These are phyloP conservation scores for Coniochaeta prunicola DNA, from an alignment of 2,329 filamentous ascomycete genomes.

Conservation along the genomic window DNA sequence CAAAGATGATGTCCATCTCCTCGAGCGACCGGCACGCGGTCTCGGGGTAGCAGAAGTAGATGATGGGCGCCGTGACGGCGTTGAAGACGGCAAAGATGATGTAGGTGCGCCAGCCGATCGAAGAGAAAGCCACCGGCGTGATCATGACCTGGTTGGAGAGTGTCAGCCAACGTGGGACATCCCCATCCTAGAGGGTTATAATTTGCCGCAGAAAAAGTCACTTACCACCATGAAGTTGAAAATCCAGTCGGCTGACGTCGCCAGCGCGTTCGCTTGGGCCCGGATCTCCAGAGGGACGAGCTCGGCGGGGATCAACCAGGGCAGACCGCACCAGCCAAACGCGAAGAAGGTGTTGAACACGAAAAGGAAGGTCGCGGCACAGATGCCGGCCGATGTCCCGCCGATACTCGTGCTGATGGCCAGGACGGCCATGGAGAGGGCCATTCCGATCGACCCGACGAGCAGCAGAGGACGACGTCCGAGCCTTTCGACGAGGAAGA, in stretches of 20 bases:
- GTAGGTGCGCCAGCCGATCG: too few relatives aligned
- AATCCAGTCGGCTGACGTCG: slow-evolving; percentile 55
- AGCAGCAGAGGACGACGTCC: slow-evolving; percentile 39
- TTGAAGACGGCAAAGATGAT: slow-evolving; percentile 16
- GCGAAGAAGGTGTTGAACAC: slow-evolving; percentile 64
- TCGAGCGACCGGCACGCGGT: slow-evolving; percentile 6
- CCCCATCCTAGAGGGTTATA: neutral
- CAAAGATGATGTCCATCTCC: slow-evolving; percentile 8
- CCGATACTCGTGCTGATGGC: slow-evolving; percentile 53
- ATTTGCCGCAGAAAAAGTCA: slow-evolving; percentile 46
- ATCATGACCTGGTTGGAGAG: neutral
- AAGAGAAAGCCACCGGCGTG: too few relatives aligned
- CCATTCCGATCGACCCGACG: slow-evolving; percentile 44
- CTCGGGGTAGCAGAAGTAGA: slow-evolving; percentile 6
- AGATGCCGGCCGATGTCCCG: slow-evolving; percentile 26
- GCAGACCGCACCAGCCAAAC: slow-evolving; percentile 56
- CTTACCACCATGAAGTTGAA: slow-evolving; percentile 43
- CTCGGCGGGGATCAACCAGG: slow-evolving; percentile 52
- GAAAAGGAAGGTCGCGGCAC: slow-evolving; percentile 59
- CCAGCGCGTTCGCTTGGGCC: slow-evolving; percentile 41
- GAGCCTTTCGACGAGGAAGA: slow-evolving; percentile 43
- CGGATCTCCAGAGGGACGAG: slow-evolving; percentile 43
- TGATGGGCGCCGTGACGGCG: slow-evolving; percentile 7
- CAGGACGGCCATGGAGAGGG: slow-evolving; percentile 59
- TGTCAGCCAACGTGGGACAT: neutral